Percentiles rank a stretch among this genome's conserved stretches.
Evolutionary conservation across 2,329 filamentous ascomycete species (phyloP).

Genomic region (Tolypocladium capitatum): DNA sequence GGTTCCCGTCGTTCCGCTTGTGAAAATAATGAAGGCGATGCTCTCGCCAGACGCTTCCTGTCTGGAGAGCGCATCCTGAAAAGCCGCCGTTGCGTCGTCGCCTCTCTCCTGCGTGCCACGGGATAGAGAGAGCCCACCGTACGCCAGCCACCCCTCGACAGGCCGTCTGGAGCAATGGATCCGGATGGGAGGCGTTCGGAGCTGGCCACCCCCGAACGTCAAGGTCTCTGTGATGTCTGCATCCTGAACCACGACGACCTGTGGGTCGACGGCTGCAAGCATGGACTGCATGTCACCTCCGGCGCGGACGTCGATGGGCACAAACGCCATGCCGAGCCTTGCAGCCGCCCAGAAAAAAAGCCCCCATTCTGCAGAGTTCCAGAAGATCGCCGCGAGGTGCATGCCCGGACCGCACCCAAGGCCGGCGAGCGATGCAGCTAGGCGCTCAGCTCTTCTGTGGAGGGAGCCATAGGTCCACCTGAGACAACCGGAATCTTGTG

Average conservation of each 20-base stretch:
- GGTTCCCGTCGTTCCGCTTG: conserved; percentile 33
- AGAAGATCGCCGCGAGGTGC: conserved; percentile 17
- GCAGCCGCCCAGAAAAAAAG: conserved; percentile 23
- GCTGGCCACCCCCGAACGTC: background rate
- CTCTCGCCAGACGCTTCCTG: conserved; percentile 4
- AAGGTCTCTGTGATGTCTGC: conserved; percentile 3
- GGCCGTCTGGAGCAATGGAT: conserved; percentile 12
- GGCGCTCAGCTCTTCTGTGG: conserved; percentile 8
- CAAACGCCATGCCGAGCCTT: conserved; percentile 19
- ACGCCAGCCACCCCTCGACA: conserved; percentile 9
- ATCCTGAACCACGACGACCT: conserved; percentile 20
- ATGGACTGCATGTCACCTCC: conserved; percentile 11
- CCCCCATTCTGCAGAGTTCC: conserved; percentile 25
- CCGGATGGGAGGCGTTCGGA: conserved; percentile 3
- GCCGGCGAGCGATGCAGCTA: conserved; percentile 11
- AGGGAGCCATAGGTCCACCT: conserved; percentile 19
- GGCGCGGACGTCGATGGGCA: conserved; percentile 19
- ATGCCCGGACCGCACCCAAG: conserved; percentile 14
- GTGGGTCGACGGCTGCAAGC: conserved; percentile 12
- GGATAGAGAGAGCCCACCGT: background rate
- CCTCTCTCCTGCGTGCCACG: background rate
- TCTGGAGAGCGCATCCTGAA: background rate
- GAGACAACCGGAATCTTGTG: conserved; percentile 7
- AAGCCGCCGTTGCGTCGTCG: background rate
- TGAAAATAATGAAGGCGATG: conserved; percentile 30